Evolutionary conservation across 148 eudicot species (phyloP).

Genomic region (Silene uniflora): DNA sequence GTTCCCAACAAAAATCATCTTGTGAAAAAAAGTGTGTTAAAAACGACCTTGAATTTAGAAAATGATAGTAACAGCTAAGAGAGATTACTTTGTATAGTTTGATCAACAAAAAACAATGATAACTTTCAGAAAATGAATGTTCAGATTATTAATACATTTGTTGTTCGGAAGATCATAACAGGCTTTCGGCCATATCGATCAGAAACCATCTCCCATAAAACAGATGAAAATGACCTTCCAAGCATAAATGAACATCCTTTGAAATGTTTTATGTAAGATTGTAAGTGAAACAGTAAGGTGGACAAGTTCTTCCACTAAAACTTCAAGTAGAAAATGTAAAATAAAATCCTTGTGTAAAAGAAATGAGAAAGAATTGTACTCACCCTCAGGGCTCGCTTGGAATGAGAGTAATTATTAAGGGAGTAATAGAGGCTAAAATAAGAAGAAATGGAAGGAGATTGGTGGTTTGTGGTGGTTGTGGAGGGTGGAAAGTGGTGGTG

Average conservation of each 20-base stretch:
- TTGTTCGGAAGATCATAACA: conserved; percentile 61
- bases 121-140: not conserved
- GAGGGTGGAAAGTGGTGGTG: no score
- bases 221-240: conserved; percentile 78
- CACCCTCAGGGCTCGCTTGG: no score
- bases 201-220: conserved; percentile 74
- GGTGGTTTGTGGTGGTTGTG: no score
- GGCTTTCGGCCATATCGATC: conserved; percentile 95
- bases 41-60: conserved; percentile 63
- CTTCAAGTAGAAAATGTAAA: not conserved
- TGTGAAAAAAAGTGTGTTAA: conserved; percentile 79
- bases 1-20: conserved; percentile 78
- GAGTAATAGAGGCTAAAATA: no score
- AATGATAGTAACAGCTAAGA: no score
- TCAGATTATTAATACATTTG: conserved; percentile 42
- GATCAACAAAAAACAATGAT: not conserved
- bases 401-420: no score
- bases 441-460: no score
- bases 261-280: conserved; percentile 1
- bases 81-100: not conserved
- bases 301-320: not conserved
- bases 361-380: conserved; percentile 14
- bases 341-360: not conserved
- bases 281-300: not conserved
- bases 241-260: conserved; percentile 76